phyloP scores from a whole-genome alignment of 352 stramenopile species.

The Phytophthora pinifolia region DNA sequence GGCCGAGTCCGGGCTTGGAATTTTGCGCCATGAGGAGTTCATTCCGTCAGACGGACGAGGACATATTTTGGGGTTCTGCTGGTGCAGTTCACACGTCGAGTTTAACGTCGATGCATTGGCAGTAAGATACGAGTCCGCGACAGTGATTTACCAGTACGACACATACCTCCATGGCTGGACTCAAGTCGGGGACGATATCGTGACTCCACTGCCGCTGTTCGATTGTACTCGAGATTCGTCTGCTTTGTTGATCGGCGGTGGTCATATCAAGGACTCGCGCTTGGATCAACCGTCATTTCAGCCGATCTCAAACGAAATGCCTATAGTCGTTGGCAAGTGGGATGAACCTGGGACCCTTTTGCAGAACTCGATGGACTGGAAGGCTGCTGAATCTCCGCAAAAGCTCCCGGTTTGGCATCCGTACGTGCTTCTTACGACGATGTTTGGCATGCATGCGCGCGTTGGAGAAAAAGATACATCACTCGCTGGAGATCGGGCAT shows the following conservation, averaged over 20 bases:
- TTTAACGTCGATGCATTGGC: slow-evolving; percentile 83
- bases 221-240: slow-evolving; percentile 85
- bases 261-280: slow-evolving; percentile 30
- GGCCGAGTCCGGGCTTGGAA: slow-evolving; percentile 78
- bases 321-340: slow-evolving; percentile 78
- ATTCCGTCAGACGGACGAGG: slow-evolving; percentile 59
- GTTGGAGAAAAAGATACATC: slow-evolving; percentile 77
- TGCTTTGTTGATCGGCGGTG: slow-evolving; percentile 70
- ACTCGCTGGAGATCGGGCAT: slow-evolving; percentile 59
- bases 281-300: slow-evolving; percentile 13
- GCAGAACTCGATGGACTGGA: slow-evolving; percentile 80
- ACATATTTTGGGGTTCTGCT: slow-evolving; percentile 69
- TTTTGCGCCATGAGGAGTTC: slow-evolving; percentile 67
- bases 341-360: slow-evolving; percentile 72
- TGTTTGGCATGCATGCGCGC: slow-evolving; percentile 84
- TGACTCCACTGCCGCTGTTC: slow-evolving; percentile 57
- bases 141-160: slow-evolving; percentile 84
- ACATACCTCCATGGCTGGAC: slow-evolving; percentile 55
- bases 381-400: slow-evolving; percentile 61
- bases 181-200: slow-evolving; percentile 64
- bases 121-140: slow-evolving; percentile 64
- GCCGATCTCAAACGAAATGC: slow-evolving; percentile 69
- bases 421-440: slow-evolving; percentile 80
- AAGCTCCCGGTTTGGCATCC: slow-evolving; percentile 86
- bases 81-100: slow-evolving; percentile 80